phyloP scores from a whole-genome alignment of 495 filamentous ascomycete species.

The Hypoxylon fragiforme region DNA sequence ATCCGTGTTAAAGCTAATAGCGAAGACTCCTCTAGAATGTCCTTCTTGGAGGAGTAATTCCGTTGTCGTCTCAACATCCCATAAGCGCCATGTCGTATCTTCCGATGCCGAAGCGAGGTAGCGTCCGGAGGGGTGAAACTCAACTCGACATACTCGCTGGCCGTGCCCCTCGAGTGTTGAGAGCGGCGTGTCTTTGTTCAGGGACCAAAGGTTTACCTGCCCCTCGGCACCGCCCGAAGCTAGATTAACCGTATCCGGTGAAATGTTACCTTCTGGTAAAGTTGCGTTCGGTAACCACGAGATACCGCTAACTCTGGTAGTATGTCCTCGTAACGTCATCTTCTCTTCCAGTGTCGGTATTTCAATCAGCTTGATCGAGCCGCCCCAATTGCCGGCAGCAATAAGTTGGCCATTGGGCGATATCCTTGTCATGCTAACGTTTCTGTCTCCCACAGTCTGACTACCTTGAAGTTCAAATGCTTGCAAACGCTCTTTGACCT shows the following conservation, averaged over 20 bases:
- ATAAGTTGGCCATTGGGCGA: slow-evolving; percentile 82
- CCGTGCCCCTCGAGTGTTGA: slow-evolving; percentile 83
- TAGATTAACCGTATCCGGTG: slow-evolving; percentile 75
- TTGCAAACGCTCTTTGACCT: slow-evolving; percentile 79
- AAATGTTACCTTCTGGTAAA: slow-evolving; percentile 66
- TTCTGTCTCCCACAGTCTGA: slow-evolving; percentile 87
- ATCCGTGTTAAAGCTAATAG: slow-evolving; percentile 85
- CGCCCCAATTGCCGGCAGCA: slow-evolving; percentile 89
- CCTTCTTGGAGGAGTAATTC: slow-evolving; percentile 93
- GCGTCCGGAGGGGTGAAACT: slow-evolving; percentile 89
- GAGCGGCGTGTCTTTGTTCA: slow-evolving; percentile 79
- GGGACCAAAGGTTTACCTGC: slow-evolving; percentile 86
- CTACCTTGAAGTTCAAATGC: slow-evolving; percentile 88
- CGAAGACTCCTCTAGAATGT: slow-evolving; percentile 88
- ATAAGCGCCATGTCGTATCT: slow-evolving; percentile 96
- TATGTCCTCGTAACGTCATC: slow-evolving; percentile 75
- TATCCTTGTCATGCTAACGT: slow-evolving; percentile 87
- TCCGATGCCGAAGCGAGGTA: slow-evolving; percentile 93
- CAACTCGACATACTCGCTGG: slow-evolving; percentile 84
- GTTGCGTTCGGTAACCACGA: slow-evolving; percentile 90
- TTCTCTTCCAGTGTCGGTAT: slow-evolving; percentile 82
- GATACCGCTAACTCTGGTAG: slow-evolving; percentile 83
- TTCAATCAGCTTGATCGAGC: slow-evolving; percentile 80
- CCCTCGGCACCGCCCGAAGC: slow-evolving; percentile 92
- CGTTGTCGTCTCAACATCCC: slow-evolving; percentile 84